Conservation (phyloP, 2,329 filamentous ascomycete species). For the Fusarium heterosporum region DNA sequence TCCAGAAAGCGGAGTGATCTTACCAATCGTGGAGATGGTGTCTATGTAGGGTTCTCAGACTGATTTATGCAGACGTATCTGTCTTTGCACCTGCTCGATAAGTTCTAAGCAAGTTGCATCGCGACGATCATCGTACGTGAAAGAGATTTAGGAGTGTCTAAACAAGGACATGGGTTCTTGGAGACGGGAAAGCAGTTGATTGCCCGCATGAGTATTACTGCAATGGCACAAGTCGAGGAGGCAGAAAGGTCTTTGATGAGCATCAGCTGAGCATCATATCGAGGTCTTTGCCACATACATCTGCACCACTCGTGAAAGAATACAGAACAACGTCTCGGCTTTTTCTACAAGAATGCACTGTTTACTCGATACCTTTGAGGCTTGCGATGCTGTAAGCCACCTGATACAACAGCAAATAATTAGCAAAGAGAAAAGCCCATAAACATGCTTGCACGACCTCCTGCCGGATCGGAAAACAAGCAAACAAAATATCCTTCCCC, state of each 20-base stretch:
- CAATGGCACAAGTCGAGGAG: not conserved
- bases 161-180: constrained; percentile 10
- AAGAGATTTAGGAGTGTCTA: not conserved
- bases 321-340: not conserved
- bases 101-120: not conserved
- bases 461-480: not conserved
- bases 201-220: not conserved
- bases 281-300: not conserved
- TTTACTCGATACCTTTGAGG: not conserved
- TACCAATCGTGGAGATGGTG: not conserved
- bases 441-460: not conserved
- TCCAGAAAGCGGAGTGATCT: not conserved
- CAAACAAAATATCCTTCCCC: constrained; percentile 4
- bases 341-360: not conserved
- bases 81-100: constrained; percentile 9
- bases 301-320: not conserved
- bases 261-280: not conserved
- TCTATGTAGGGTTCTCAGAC: constrained; percentile 16
- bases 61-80: constrained; percentile 28
- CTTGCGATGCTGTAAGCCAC: constrained; percentile 1
- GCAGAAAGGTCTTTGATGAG: not conserved
- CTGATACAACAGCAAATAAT: not conserved
- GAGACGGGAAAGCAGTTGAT: not conserved
- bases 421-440: not conserved
- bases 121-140: not conserved